Evolutionary conservation across 1,284 basidiomycete species (phyloP).

Genomic region (Moesziomyces globuligerus): DNA sequence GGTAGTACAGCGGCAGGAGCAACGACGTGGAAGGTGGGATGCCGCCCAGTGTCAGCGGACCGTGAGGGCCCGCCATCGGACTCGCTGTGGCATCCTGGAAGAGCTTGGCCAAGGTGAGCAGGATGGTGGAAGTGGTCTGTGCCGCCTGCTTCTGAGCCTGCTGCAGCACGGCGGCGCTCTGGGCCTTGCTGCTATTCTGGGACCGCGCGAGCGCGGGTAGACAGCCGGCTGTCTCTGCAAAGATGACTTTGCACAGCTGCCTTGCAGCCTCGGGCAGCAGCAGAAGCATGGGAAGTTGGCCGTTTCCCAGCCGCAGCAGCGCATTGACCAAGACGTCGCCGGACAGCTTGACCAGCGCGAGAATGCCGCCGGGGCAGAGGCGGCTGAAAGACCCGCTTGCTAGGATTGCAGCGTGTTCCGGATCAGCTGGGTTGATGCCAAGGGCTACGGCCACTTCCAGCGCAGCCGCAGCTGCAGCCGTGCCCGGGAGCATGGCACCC

Average conservation of each 20-base stretch:
- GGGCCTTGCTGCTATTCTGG: conserved; percentile 2
- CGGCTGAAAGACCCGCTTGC: conserved; percentile 47
- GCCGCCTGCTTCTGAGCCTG: conserved; percentile 63
- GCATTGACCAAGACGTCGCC: conserved; percentile 50
- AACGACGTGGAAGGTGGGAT: conserved; percentile 71
- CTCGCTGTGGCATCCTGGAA: conserved; percentile 70
- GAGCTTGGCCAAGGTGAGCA: conserved; percentile 73
- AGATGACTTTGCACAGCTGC: conserved; percentile 49
- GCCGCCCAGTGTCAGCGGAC: conserved; percentile 56
- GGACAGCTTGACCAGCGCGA: conserved; percentile 53
- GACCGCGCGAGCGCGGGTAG: conserved; percentile 47
- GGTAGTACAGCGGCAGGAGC: conserved; percentile 73
- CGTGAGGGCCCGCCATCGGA: conserved; percentile 49
- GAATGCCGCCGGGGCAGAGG: conserved; percentile 56
- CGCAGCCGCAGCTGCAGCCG: conserved; percentile 39
- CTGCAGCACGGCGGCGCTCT: conserved; percentile 29
- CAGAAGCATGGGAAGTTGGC: conserved; percentile 57
- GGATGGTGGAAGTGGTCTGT: conserved; percentile 72
- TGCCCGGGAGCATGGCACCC: conserved; percentile 54
- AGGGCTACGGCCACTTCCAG: conserved; percentile 50
- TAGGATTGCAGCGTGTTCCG: conserved; percentile 39
- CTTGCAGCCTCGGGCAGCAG: conserved; percentile 56
- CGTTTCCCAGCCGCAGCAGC: conserved; percentile 55
- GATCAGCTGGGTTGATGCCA: conserved; percentile 50
- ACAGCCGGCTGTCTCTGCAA: conserved; percentile 47